A percentile compares a stretch with the other conserved stretches of the same genome.
These are phyloP conservation scores for Metschnikowia cerradonensis DNA, from an alignment of 805 yeast species.

Conservation along the genomic window DNA sequence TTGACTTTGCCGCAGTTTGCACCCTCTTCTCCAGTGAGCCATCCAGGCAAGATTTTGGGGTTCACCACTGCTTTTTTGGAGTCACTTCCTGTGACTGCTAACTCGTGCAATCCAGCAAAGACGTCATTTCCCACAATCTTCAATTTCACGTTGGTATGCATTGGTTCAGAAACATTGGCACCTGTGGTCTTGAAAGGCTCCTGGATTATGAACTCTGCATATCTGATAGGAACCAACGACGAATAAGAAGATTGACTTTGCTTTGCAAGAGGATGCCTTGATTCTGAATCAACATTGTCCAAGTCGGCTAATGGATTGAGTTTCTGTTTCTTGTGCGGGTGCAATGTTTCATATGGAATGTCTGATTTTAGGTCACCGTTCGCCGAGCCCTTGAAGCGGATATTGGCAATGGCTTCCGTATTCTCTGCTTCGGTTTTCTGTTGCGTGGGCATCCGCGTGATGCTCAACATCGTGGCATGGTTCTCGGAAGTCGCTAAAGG, in stretches of 20 bases:
- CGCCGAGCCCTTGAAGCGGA: slow-evolving; percentile 58
- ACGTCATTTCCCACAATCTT: slow-evolving; percentile 64
- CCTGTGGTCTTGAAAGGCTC: slow-evolving; percentile 21
- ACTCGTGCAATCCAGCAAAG: slow-evolving; percentile 73
- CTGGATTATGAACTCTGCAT: slow-evolving; percentile 42
- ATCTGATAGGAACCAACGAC: slow-evolving; percentile 58
- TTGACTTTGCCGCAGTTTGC: slow-evolving; percentile 42
- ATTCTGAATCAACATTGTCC: background rate
- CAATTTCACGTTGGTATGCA: slow-evolving; percentile 24
- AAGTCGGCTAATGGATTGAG: slow-evolving; percentile 1
- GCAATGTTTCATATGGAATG: slow-evolving; percentile 37
- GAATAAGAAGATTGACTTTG: slow-evolving; percentile 31
- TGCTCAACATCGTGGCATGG: slow-evolving; percentile 35
- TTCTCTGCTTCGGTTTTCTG: slow-evolving; percentile 14
- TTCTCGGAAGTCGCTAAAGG: slow-evolving; percentile 48
- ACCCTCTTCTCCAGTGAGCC: slow-evolving; percentile 78
- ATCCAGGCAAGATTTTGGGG: slow-evolving; percentile 59
- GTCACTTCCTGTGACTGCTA: slow-evolving; percentile 37
- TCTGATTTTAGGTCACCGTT: slow-evolving; percentile 33
- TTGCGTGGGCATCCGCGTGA: slow-evolving; percentile 6
- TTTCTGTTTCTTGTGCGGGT: slow-evolving; percentile 19
- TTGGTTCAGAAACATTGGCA: slow-evolving; percentile 7
- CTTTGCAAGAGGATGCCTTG: slow-evolving; percentile 7
- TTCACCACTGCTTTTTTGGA: slow-evolving; percentile 41
- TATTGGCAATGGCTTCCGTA: slow-evolving; percentile 44